phyloP scores from a whole-genome alignment of 345 rosid genomes.

The Garcia nutans region DNA sequence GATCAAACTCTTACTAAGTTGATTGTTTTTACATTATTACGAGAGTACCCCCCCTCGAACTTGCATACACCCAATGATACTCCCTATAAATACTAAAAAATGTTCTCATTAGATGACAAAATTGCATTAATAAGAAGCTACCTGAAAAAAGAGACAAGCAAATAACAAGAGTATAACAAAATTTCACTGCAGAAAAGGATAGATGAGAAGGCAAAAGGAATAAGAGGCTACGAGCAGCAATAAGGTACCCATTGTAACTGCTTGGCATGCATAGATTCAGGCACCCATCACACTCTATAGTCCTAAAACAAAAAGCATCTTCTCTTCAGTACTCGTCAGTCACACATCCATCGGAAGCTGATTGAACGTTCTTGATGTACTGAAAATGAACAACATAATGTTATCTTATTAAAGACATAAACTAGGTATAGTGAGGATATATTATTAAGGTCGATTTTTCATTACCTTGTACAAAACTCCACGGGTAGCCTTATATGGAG shows the following conservation, averaged over 20 bases:
- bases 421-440: not conserved
- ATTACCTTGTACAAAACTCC: conserved; percentile 84
- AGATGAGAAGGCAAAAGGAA: not conserved
- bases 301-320: not conserved
- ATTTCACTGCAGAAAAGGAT: not conserved
- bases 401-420: not conserved
- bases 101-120: not conserved
- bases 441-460: not conserved
- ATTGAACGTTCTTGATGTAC: conserved; percentile 91
- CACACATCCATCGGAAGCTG: conserved; percentile 88
- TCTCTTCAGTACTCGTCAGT: conserved; percentile 63
- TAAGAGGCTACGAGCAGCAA: not conserved
- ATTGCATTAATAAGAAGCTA: not conserved
- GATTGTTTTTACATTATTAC: not conserved
- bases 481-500: conserved; percentile 62
- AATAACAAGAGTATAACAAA: not conserved
- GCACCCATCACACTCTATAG: conserved; percentile 9
- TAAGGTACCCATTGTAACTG: not conserved
- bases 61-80: not conserved
- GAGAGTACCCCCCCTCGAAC: too few relatives aligned
- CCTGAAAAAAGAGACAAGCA: not conserved
- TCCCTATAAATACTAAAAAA: not conserved
- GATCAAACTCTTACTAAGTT: not conserved
- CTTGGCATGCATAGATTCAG: not conserved
- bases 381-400: conserved; percentile 31